Conservation (phyloP, 352 stramenopile genomes). For the Phytophthora ramorum region DNA sequence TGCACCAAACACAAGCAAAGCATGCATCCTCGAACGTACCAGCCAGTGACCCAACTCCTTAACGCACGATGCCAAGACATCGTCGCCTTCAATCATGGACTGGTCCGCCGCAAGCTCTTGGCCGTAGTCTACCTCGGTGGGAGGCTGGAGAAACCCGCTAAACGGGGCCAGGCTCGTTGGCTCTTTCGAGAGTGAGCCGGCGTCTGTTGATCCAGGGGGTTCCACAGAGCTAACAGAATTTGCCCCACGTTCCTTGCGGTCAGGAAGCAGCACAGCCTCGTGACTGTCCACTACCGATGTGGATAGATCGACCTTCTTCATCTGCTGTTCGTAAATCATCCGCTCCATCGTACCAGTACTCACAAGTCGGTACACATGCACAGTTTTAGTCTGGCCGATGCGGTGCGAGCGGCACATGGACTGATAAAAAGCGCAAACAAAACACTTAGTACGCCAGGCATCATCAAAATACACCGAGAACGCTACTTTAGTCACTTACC, state of each 20-base stretch:
- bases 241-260: conserved; percentile 2
- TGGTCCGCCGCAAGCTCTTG: conserved; percentile 43
- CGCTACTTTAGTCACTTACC: conserved; percentile 35
- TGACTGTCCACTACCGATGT: conserved; percentile 78
- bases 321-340: conserved; percentile 92
- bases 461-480: neutral
- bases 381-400: conserved; percentile 89
- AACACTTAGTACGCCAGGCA: neutral
- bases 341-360: conserved; percentile 93
- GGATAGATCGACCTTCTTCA: conserved; percentile 86
- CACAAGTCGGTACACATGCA: conserved; percentile 94
- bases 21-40: conserved; percentile 9
- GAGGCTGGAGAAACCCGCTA: conserved; percentile 70
- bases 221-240: neutral
- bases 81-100: conserved; percentile 51
- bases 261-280: conserved; percentile 6
- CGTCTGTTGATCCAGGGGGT: neutral
- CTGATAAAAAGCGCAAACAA: conserved; percentile 40
- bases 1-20: neutral
- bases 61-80: conserved; percentile 67
- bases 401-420: conserved; percentile 94
- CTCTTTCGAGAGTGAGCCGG: conserved; percentile 1
- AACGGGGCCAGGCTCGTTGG: conserved; percentile 32
- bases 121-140: conserved; percentile 37
- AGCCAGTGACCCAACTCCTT: conserved; percentile 66